Percentiles rank a stretch among this genome's conserved stretches.
These are phyloP conservation scores for Skeletonema tropicum DNA, from an alignment of 108 stramenopile genomes.

Conservation along the genomic window DNA sequence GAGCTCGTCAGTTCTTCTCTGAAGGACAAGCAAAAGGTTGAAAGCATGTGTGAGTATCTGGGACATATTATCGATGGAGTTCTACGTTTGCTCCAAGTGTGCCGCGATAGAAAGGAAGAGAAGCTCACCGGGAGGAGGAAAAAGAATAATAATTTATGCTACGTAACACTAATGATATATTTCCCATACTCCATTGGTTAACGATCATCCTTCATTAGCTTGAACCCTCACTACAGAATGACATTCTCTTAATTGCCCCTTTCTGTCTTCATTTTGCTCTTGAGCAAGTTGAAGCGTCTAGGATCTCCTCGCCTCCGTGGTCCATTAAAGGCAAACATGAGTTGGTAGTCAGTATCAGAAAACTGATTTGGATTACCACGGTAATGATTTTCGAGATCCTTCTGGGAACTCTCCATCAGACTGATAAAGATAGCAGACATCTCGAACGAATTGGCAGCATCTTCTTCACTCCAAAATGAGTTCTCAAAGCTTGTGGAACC, in stretches of 20 bases:
- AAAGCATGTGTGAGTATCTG: constrained; percentile 23
- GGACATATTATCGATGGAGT: constrained; percentile 25
- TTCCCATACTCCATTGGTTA: too few relatives aligned
- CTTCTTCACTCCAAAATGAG: constrained; percentile 87
- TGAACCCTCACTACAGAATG: too few relatives aligned
- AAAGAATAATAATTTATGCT: too few relatives aligned
- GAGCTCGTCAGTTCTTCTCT: constrained; percentile 24
- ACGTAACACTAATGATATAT: too few relatives aligned
- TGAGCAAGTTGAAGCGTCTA: constrained; percentile 66
- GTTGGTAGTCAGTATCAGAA: constrained; percentile 73
- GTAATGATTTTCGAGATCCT: constrained; percentile 78
- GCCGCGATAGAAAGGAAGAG: constrained; percentile 27
- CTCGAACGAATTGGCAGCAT: constrained; percentile 85
- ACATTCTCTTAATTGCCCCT: not conserved
- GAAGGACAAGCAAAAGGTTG: constrained; percentile 4
- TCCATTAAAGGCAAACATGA: constrained; percentile 85
- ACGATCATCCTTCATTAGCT: too few relatives aligned
- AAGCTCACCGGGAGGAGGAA: constrained; percentile 24
- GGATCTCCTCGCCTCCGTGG: constrained; percentile 78
- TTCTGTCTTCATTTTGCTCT: constrained; percentile 51
- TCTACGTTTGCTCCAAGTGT: constrained; percentile 18
- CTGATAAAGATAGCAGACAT: constrained; percentile 82
- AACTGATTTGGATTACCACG: constrained; percentile 72
- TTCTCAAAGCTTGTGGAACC: constrained; percentile 85
- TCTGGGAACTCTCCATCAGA: constrained; percentile 86